Percentiles rank a stretch among this genome's conserved stretches.
These are phyloP conservation scores for Elaphomyces granulatus DNA, from an alignment of 495 filamentous ascomycete genomes.

Conservation along the genomic window DNA sequence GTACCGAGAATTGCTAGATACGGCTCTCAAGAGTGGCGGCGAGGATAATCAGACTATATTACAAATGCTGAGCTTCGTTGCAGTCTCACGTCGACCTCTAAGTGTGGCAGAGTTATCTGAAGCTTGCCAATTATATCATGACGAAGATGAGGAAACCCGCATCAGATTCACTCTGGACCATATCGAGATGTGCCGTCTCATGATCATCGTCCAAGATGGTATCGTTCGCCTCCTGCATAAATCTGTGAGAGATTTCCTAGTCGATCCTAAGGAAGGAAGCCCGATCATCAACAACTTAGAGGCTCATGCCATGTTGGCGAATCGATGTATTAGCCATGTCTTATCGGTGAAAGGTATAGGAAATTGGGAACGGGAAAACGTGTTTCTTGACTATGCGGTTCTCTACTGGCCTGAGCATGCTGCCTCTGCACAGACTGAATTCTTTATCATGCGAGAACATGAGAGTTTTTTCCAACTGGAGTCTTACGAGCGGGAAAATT, in stretches of 20 bases:
- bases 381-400: conserved; percentile 3
- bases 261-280: background rate
- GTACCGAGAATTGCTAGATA: conserved; percentile 10
- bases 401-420: conserved; percentile 4
- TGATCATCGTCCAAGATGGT: conserved; percentile 8
- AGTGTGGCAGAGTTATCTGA: conserved; percentile 6
- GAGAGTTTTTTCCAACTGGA: background rate
- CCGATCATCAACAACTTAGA: background rate
- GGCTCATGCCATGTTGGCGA: conserved; percentile 4
- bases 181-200: conserved; percentile 10
- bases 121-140: conserved; percentile 6
- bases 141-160: conserved; percentile 7
- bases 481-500: conserved; percentile 1
- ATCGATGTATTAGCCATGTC: conserved; percentile 3
- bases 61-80: conserved; percentile 7
- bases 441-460: conserved; percentile 2
- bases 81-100: conserved; percentile 7
- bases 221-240: conserved; percentile 12
- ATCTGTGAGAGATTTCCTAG: conserved; percentile 14
- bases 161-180: conserved; percentile 5
- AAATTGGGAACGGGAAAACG: conserved; percentile 1
- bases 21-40: conserved; percentile 3
- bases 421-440: background rate
- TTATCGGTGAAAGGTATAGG: background rate
- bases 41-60: conserved; percentile 2